Evolutionary conservation across 768 basidiomycete genomes (phyloP), one percentile per base, ranked within the genome.

Genomic region (Russula brevipes): DNA sequence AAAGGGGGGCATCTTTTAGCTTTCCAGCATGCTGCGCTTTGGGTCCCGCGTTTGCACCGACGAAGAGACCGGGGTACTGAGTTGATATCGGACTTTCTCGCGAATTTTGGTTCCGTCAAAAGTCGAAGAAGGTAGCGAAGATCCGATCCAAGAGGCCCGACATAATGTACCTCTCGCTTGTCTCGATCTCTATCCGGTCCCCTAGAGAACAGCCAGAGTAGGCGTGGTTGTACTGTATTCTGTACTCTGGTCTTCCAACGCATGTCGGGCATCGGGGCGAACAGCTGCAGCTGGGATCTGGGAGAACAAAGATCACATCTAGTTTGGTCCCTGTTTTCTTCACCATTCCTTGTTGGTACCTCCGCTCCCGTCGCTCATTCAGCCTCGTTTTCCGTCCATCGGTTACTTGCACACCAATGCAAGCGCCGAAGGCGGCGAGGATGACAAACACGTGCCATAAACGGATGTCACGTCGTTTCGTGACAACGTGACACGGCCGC

Each of bases 401-500:
- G 57, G 17, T 42, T 12, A 50, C 44, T 17, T 50, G 9, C 24
- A 24, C 41, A 39, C 38, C 11, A 35, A 19, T 1, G 52, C 53
- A 51, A 59, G 62, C 57, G 58, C 41, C 45, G 10, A 30, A 14
- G 5, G 41, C 2, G 35, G n/a, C 31, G 39, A 35, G 35, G 53
- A 49, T 10, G 38, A 49, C 57, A 49, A 19, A 39, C 58, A 64
- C 59, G 63, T 64, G 59, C 49, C 54, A 31, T 50, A 60, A 50
- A n/a, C 47, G 31, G 42, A 60, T 60, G 59, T 64, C 63, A 64
- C 63, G 58, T 56, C 35, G 35, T 51, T 55, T 60, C 63, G 63
- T 64, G 63, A 64, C 63, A 60, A 17, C 44, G 63, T 64, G 63
- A 64, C 63, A 54, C 36, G 59, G 53, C 42, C 59, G 9, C 58